Evolutionary conservation across 2,329 filamentous ascomycete genomes (phyloP).

Genomic region (Penicillium thymicola): DNA sequence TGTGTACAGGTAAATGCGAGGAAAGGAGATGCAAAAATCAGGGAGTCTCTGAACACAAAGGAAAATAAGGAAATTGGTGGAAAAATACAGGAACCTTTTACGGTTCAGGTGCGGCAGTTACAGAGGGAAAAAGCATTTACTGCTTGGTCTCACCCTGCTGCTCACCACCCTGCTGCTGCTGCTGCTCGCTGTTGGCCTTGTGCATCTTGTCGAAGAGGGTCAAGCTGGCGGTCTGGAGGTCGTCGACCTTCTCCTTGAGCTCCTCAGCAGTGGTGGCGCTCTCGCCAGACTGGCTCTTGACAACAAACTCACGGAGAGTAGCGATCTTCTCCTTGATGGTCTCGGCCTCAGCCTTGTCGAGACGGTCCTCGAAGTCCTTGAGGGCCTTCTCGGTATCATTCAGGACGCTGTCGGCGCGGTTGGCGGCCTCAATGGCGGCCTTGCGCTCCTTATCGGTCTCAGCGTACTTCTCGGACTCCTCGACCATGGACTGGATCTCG

Average conservation of each 20-base stretch:
- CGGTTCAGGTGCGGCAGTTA: slow-evolving; percentile 37
- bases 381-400: slow-evolving; percentile 98
- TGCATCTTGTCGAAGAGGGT: slow-evolving; percentile 99
- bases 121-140: slow-evolving; percentile 17
- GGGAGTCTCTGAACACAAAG: slow-evolving; percentile 25
- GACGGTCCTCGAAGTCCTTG: slow-evolving; percentile 91
- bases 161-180: slow-evolving; percentile 50
- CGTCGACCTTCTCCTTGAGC: slow-evolving; percentile 98
- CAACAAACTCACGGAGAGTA: slow-evolving; percentile 79
- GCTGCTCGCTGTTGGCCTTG: slow-evolving; percentile 76
- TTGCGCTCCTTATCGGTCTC: slow-evolving; percentile 97
- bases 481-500: slow-evolving; percentile 96
- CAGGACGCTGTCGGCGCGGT: slow-evolving; percentile 91
- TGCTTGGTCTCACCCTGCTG: slow-evolving; percentile 65
- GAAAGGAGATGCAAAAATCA: slow-evolving; percentile 24
- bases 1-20: slow-evolving; percentile 40
- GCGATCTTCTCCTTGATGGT: slow-evolving; percentile 91
- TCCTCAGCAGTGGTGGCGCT: slow-evolving; percentile 79
- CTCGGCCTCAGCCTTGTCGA: slow-evolving; percentile 95
- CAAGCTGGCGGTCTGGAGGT: slow-evolving; percentile 91
- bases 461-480: slow-evolving; percentile 95
- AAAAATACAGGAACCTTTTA: slow-evolving; percentile 27
- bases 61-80: slow-evolving; percentile 23
- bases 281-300: slow-evolving; percentile 93
- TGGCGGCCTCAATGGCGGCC: slow-evolving; percentile 89